Conservation (phyloP, 805 yeast genomes). For the Candida ponderosae region DNA sequence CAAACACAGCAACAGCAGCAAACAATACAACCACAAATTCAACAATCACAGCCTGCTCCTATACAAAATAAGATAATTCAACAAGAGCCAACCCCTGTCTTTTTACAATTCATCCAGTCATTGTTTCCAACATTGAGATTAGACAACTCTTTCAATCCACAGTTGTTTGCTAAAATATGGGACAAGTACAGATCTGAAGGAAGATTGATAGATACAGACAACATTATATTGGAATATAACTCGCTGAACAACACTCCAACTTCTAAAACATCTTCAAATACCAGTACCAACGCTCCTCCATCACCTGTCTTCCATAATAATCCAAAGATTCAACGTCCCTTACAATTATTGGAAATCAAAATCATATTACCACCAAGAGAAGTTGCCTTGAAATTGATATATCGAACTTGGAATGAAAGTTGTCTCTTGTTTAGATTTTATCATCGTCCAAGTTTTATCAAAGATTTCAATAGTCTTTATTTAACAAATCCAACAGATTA, state of each 20-base stretch:
- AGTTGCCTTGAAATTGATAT: slow-evolving; percentile 63
- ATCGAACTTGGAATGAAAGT: slow-evolving; percentile 79
- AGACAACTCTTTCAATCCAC: slow-evolving; percentile 7
- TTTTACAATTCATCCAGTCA: neutral
- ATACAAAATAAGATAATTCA: too few relatives aligned
- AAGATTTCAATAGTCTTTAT: slow-evolving; percentile 68
- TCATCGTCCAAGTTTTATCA: slow-evolving; percentile 76
- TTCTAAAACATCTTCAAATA: neutral
- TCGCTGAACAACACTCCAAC: neutral
- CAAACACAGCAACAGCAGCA: neutral
- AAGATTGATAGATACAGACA: slow-evolving; percentile 8
- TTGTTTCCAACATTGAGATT: neutral
- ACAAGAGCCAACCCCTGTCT: too few relatives aligned
- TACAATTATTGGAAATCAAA: slow-evolving; percentile 33
- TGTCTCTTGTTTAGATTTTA: slow-evolving; percentile 80
- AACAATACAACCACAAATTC: neutral
- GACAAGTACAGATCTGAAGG: slow-evolving; percentile 12
- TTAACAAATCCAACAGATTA: slow-evolving; percentile 71
- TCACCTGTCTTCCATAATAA: too few relatives aligned
- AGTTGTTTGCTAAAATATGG: slow-evolving; percentile 9
- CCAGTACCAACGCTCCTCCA: neutral
- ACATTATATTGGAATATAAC: slow-evolving; percentile 10
- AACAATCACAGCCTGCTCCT: neutral
- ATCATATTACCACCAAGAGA: slow-evolving; percentile 73
- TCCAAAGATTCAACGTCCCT: slow-evolving; percentile 18